Evolutionary conservation across 768 basidiomycete genomes (phyloP), one percentile per base, ranked within the genome.

Genomic region (Pholiota conissans): DNA sequence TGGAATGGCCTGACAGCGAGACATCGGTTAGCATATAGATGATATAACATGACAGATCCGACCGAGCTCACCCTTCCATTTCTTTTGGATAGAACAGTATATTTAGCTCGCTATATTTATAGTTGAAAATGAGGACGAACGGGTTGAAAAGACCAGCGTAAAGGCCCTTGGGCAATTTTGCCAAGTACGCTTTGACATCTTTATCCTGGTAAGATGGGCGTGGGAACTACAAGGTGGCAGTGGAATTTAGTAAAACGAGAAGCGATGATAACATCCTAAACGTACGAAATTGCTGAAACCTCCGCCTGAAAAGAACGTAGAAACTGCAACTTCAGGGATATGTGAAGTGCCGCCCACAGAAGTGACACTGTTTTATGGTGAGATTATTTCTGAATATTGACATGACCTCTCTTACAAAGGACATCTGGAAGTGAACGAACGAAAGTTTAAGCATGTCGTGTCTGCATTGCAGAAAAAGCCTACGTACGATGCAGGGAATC

Each of bases 221-320:
- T n/a, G 65, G 0, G 65, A 84, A 87, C 83, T 86, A 42, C 7
- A 46, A 24, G 24, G 6, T 3, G 28, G 18, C n/a, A 24, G 29
- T 22, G 34, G 26, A 28, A 37, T 18, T 6, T 32, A 13, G n/a
- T 29, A n/a, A 26, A 49, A 37, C 22, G 34, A 29, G 51, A 14
- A 24, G 34, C 35, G 11, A 54, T n/a, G 5, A 27, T 26, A n/a
- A n/a, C n/a, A n/a, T 10, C 8, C 9, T 18, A 34, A 20, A 63
- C 77, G 60, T 30, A 87, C 86, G 52, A 83, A 82, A 59, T 86
- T 76, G 68, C 86, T 88, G 74, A 90, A 91, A 16, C 89, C 88
- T 22, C 89, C 88, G 6, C 87, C 86, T 27, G 87, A 89, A 72
- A 86, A 86, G 61, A 74, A 75, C 26, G 71, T 62, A 22, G 53